Percentiles rank a stretch among this genome's conserved stretches.
Evolutionary conservation across 2,329 filamentous ascomycete genomes (phyloP).

Genomic region (Metarhizium anisopliae): DNA sequence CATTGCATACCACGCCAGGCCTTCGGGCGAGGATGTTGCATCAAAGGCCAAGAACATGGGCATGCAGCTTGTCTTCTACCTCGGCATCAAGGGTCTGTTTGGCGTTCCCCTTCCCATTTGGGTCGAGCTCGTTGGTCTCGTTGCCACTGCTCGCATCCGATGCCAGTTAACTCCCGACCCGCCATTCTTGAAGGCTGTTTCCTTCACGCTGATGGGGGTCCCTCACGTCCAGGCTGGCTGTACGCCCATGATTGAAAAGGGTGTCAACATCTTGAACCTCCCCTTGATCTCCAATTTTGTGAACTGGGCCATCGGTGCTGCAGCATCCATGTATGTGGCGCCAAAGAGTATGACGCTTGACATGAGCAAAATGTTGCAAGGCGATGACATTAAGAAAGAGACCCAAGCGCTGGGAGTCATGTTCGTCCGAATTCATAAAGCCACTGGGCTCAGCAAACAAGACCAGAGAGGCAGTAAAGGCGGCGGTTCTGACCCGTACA

Average conservation of each 20-base stretch:
- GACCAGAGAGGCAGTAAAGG: slow-evolving; percentile 73
- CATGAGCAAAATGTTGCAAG: slow-evolving; percentile 80
- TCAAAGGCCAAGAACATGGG: slow-evolving; percentile 92
- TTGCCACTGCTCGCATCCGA: slow-evolving; percentile 76
- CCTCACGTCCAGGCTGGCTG: slow-evolving; percentile 86
- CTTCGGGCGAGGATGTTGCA: slow-evolving; percentile 58
- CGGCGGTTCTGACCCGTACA: slow-evolving; percentile 90
- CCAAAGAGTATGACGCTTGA: slow-evolving; percentile 92
- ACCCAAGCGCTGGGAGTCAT: slow-evolving; percentile 79
- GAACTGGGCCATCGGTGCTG: slow-evolving; percentile 85
- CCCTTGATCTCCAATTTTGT: slow-evolving; percentile 94
- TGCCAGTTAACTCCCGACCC: slow-evolving; percentile 82
- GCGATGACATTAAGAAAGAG: slow-evolving; percentile 87
- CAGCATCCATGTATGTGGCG: slow-evolving; percentile 84
- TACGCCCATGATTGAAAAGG: slow-evolving; percentile 83
- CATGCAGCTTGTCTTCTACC: slow-evolving; percentile 90
- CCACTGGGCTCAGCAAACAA: slow-evolving; percentile 81
- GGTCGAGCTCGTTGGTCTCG: slow-evolving; percentile 84
- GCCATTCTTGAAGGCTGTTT: slow-evolving; percentile 85
- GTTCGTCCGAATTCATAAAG: slow-evolving; percentile 86
- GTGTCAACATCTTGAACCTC: slow-evolving; percentile 83
- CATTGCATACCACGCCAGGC: slow-evolving; percentile 83
- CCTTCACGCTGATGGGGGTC: slow-evolving; percentile 88
- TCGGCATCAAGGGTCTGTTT: slow-evolving; percentile 82
- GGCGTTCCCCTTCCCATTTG: slow-evolving; percentile 81